These are phyloP conservation scores for Hibiscus trionum DNA, from an alignment of 345 rosid species.

Conservation along the genomic window DNA sequence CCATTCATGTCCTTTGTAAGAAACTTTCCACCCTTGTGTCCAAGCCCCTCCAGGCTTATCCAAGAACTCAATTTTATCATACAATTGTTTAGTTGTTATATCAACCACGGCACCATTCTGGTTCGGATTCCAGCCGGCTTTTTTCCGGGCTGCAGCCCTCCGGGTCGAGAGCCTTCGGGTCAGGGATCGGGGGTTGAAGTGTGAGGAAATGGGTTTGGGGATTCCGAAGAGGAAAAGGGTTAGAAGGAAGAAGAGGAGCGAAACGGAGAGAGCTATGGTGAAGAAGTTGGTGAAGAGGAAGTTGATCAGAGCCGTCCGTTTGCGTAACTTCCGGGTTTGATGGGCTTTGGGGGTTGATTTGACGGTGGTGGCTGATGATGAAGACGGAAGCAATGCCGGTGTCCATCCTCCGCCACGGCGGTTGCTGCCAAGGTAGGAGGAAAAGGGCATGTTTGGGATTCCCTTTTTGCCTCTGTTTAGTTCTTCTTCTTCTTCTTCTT, in stretches of 20 bases:
- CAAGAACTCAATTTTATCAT: conserved; percentile 81
- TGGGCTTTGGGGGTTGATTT: conserved; percentile 38
- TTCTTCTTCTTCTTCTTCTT: background rate
- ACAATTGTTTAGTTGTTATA: conserved; percentile 72
- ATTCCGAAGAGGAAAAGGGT: conserved; percentile 66
- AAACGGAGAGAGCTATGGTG: conserved; percentile 54
- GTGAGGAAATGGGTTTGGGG: conserved; percentile 64
- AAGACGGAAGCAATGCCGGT: conserved; percentile 39
- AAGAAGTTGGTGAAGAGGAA: conserved; percentile 71
- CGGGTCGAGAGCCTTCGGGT: conserved; percentile 22
- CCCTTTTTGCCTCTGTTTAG: background rate
- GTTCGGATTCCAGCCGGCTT: background rate
- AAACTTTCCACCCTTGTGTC: conserved; percentile 94
- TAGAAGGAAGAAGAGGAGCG: conserved; percentile 62
- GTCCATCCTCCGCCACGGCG: conserved; percentile 69
- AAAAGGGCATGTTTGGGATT: conserved; percentile 48
- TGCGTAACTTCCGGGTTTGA: conserved; percentile 54
- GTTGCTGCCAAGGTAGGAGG: conserved; percentile 52
- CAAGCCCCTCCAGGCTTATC: conserved; percentile 87
- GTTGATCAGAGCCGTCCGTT: conserved; percentile 49
- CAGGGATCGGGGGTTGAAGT: conserved; percentile 33
- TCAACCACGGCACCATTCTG: conserved; percentile 53
- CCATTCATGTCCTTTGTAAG: conserved; percentile 79
- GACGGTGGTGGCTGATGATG: conserved; percentile 27
- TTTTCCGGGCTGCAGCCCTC: conserved; percentile 21